Base-by-base conservation (phyloP, 129 eudicot genomes). In the Scalesia atractyloides region DNA sequence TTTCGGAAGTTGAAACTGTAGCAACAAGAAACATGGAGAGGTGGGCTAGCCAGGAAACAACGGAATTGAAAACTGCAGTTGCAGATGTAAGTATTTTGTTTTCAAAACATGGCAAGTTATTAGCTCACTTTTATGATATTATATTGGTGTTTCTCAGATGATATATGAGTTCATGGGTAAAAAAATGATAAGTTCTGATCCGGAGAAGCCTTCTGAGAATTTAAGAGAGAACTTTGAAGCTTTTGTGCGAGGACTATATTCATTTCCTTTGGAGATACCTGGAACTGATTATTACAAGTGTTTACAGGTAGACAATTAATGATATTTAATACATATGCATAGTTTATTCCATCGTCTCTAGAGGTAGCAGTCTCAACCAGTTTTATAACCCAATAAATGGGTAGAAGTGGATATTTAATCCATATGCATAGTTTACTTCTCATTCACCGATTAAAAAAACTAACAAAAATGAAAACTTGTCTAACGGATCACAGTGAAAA, bases 231-330 rank as follows among this genome's bases (percentile, higher is more conserved):
- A 66, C 37, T 93, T 87, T 73, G 89, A 73, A 41, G 98, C 94
- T 22, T 92, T 92, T 70, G 87, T 92, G n/a, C 84, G 79, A 78
- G 98, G 98, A 44, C 71, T 93, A 61, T 87, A 89, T 73, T 90
- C 98, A 22, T 90, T 93, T 64, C 98, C 98, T 2, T 36, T 93
- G 46, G 78, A 93, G 75, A 82, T 93, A 73, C 98, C 98, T 53
- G 98, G 98, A 72, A 93, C 98, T 73, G 92, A 97, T 74, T 93
- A 89, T 78, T 88, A 87, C 84, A 85, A 85, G 67, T 93, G 98
- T 80, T 78, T 93, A 75, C 84, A 90, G 97, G 98, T 87, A 79
- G 46, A 9, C 10, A 41, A 30, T 30, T 30, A 2, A 30, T 30
- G 34, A 1, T 30, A 30, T 30, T 30, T 30, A 30, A 30, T 30